Evolutionary conservation across 306 rosid genomes (phyloP).

Genomic region (Quercus wislizeni): DNA sequence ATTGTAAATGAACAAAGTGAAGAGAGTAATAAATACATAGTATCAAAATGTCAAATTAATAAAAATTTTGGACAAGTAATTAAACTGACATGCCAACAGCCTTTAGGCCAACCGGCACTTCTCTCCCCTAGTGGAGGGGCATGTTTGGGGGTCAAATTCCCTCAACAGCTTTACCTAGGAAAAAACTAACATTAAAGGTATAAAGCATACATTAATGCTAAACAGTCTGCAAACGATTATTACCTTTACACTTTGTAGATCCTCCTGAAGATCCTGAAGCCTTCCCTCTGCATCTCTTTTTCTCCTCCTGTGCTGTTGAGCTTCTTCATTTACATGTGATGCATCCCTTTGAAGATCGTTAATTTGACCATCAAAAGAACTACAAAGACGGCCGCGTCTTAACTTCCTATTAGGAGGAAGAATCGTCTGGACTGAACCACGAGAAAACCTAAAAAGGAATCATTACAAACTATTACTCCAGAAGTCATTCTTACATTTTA

Average conservation of each 20-base stretch:
- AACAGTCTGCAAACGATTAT: not conserved
- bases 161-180: too few relatives aligned
- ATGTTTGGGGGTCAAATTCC: too few relatives aligned
- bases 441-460: slow-evolving; percentile 63
- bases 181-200: too few relatives aligned
- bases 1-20: not conserved
- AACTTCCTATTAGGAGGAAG: slow-evolving; percentile 48
- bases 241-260: slow-evolving; percentile 57
- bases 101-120: too few relatives aligned
- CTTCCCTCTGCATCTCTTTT: slow-evolving; percentile 64
- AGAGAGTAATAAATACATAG: not conserved
- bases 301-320: slow-evolving; percentile 32
- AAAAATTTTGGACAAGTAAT: too few relatives aligned
- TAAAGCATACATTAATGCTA: not conserved
- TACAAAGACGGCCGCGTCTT: slow-evolving; percentile 63
- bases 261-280: slow-evolving; percentile 44
- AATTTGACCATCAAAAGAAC: slow-evolving; percentile 64
- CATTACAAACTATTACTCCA: not conserved
- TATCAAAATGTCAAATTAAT: not conserved
- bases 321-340: slow-evolving; percentile 35
- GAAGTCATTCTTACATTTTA: not conserved
- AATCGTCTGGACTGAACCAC: slow-evolving; percentile 70
- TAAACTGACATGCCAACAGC: too few relatives aligned
- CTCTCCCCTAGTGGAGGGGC: too few relatives aligned
- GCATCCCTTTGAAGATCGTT: slow-evolving; percentile 34